Base-by-base conservation (phyloP, 176 grass and related monocot genomes). In the Musa schizocarpa region DNA sequence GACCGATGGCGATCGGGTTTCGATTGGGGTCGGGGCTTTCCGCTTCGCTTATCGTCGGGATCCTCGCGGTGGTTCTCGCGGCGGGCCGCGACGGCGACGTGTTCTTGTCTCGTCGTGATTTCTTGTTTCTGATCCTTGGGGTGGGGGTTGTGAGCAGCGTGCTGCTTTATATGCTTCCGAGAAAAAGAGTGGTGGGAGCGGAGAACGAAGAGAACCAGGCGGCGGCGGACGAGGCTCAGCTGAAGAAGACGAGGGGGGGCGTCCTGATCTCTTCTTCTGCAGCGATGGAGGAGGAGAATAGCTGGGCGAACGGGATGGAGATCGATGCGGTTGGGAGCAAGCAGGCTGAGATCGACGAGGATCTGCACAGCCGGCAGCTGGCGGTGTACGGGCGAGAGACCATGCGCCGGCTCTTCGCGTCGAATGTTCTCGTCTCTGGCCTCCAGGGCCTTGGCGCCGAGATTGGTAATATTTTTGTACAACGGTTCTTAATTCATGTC, bases 371-470 rank as follows among this genome's bases (percentile, higher is more conserved):
- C 57, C 82, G 87, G 61, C 89, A 89, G 81, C 89, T 96, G 24
- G 89, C 85, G 9, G 87, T 96, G 24, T 96, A 96, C 23, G 87
- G 89, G 65, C 87, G 92, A 76, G 87, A 89, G 85, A 89, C 89
- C 10, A 96, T 96, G 89, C 87, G 64, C 75, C 82, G 79, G 69
- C 85, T 96, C 59, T 96, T 88, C 19, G 82, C 80, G 2, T 87
- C 89, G 56, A 82, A 81, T 86, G 85, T 96, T 59, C 85, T 92
- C 66, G 53, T 96, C 67, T 92, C 92, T 4, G 82, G 92, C 11
- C 83, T 96, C 3, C 92, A 89, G 55, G 92, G 87, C 29, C 92
- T 92, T 34, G 89, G 87, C 23, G 87, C 82, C 63, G 92, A 96
- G 89, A 92, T 92, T 19, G 89, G 92, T 96, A 71, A 78, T n/a